Base-by-base conservation (phyloP, 192 early-diverging fungal genomes). In the Chytriomyces confervae region DNA sequence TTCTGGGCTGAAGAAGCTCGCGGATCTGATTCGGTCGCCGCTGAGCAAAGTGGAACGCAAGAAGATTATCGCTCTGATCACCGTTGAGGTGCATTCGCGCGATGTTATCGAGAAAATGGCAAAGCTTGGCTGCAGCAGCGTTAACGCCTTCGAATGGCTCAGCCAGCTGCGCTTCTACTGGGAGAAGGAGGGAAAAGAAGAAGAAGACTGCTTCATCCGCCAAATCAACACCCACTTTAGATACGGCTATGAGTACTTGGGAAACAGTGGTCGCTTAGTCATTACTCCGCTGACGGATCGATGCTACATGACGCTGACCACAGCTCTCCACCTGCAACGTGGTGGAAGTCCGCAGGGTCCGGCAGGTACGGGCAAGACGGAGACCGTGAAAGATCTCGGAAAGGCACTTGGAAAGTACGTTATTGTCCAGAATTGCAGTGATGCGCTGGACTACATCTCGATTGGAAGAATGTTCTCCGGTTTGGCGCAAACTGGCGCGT, bases 381-480 rank as follows among this genome's bases (percentile, higher is more conserved):
- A 90, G 66, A 90, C 89, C 7, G 89, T 90, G 0, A 90, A 90
- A 64, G 89, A 90, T 80, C 75, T 90, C 16, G 87, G 86, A 16
- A 89, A 89, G 63, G 84, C 83, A 27, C 76, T 90, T 13, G 89
- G 86, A 20, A 89, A 88, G 65, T 88, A 90, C 43, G 86, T 88
- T 36, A 88, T 90, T 67, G 89, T 90, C 6, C 81, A 88, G 29
- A 90, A 90, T 76, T 90, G 89, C 62, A 90, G 88, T 65, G 89
- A 90, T 43, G 83, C 84, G 23, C 73, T 90, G 64, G 89, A 90
- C 75, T 90, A 90, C 69, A 90, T 90, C 45, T 86, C 84, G 2
- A 90, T 90, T 57, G 89, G 87, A 20, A 61, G 87, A 50, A 89
- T 90, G 86, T 90, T 90, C 66, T 84, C 86, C 43, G 89, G 89